Base-by-base conservation (phyloP, 2,329 filamentous ascomycete species). In the Cyphellophora europaea region DNA sequence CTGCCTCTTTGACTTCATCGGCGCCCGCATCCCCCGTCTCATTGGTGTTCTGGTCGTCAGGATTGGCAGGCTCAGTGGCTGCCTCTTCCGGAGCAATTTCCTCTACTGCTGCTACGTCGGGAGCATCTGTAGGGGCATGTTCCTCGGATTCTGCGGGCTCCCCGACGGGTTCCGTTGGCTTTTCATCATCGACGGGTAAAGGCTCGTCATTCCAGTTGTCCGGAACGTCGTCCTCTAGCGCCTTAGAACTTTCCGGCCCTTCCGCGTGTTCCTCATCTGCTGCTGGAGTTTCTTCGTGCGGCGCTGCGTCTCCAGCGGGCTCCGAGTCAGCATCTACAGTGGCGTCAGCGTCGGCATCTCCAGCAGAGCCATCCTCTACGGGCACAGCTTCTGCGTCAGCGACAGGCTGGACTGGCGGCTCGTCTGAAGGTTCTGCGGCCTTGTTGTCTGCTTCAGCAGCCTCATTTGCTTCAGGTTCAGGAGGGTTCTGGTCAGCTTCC, bases 81-180 rank as follows among this genome's bases (percentile, higher is more conserved):
- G 30, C 12, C 28, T 33, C 29, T 21, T 37, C 29, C 8, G 36
- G 8, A 28, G 23, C 4, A 25, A 19, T 8, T 11, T 34, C 18
- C 14, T 5, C 14, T 3, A 15, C 11, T 28, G 12, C 27, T 25
- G 21, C 31, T 27, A 27, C 13, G 32, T 56, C 53, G 30, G 45
- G 47, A 41, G 34, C n/a, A n/a, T n/a, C n/a, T n/a, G n/a, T n/a
- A n/a, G n/a, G n/a, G n/a, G n/a, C n/a, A n/a, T n/a, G 23, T 32
- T 40, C 40, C 13, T 47, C 43, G 5, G 44, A 35, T 15, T 34
- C 21, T 11, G 40, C 23, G 18, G 45, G 37, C 36, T 50, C 41
- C 10, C 17, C 27, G 19, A 27, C 15, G n/a, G 16, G n/a, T 14
- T 29, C 27, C 3, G 27, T 12, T 14, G 27, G 18, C n/a, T 6